phyloP scores from a whole-genome alignment of 1,139 yeast genomes.

The Candida mesenterica region DNA sequence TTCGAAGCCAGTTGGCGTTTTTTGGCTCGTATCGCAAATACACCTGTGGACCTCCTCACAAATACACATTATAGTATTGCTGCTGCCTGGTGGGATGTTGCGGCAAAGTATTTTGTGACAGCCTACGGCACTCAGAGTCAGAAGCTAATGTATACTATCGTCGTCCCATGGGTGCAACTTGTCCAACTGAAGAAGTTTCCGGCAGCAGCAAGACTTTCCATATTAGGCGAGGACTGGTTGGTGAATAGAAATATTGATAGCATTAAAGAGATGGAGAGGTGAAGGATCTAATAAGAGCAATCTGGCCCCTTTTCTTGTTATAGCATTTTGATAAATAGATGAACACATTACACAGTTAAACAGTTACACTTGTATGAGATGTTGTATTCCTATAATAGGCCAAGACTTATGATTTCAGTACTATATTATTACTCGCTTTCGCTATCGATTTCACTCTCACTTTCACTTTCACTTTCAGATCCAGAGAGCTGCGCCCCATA shows the following conservation, averaged over 20 bases:
- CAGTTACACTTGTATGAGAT: too few species aligned
- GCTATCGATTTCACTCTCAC: too few species aligned
- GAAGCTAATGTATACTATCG: slow-evolving; percentile 52
- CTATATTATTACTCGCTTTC: slow-evolving; percentile 2
- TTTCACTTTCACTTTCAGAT: slow-evolving; percentile 7
- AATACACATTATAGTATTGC: slow-evolving; percentile 72
- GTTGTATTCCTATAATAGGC: too few species aligned
- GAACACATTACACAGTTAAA: too few species aligned
- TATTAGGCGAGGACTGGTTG: slow-evolving; percentile 78
- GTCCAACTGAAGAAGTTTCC: slow-evolving; percentile 56
- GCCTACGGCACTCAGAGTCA: slow-evolving; percentile 68
- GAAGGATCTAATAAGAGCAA: too few species aligned
- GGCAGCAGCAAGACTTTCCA: slow-evolving; percentile 72
- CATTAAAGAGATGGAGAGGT: slow-evolving; percentile 50
- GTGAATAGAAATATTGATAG: slow-evolving; percentile 42
- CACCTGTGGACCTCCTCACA: slow-evolving; percentile 44
- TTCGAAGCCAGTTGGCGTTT: slow-evolving; percentile 67
- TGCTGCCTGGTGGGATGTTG: slow-evolving; percentile 92
- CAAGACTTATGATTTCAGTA: too few species aligned
- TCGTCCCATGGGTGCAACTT: slow-evolving; percentile 49
- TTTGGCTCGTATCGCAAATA: slow-evolving; percentile 68
- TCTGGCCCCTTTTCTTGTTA: too few species aligned
- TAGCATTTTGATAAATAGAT: too few species aligned
- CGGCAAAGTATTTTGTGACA: slow-evolving; percentile 53
- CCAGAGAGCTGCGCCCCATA: slow-evolving; percentile 31